These are phyloP conservation scores for Musa beccarii DNA, from an alignment of 176 grass and related monocot species.

Conservation along the genomic window DNA sequence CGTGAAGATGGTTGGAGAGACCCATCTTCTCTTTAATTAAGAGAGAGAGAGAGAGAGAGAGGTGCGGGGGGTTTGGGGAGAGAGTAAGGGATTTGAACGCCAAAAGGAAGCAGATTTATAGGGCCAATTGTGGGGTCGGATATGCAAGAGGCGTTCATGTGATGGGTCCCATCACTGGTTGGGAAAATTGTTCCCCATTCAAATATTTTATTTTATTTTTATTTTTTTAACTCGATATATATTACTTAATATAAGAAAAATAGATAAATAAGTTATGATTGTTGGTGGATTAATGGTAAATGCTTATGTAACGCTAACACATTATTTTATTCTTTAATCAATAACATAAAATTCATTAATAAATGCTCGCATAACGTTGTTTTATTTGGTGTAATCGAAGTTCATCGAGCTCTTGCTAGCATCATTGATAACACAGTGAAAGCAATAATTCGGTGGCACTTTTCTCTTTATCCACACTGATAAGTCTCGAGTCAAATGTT, in stretches of 20 bases:
- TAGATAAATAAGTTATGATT: not conserved
- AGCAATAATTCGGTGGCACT: not conserved
- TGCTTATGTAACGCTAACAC: not conserved
- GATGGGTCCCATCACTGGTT: too few relatives aligned
- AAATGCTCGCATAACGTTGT: not conserved
- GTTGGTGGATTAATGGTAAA: not conserved
- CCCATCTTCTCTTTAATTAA: not conserved
- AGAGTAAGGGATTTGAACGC: not conserved
- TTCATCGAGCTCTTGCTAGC: not conserved
- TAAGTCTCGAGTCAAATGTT: too few relatives aligned
- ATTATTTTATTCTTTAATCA: too few relatives aligned
- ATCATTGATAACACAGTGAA: not conserved
- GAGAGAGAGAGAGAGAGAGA: not conserved
- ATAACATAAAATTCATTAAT: too few relatives aligned
- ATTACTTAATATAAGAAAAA: too few relatives aligned
- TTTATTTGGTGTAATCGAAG: not conserved
- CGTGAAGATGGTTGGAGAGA: slow-evolving; percentile 16
- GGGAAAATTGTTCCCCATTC: too few relatives aligned
- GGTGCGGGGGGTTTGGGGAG: too few relatives aligned
- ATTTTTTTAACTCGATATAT: too few relatives aligned
- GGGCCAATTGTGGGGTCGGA: not conserved
- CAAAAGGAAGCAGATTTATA: not conserved
- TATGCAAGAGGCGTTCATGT: too few relatives aligned
- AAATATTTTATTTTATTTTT: too few relatives aligned
- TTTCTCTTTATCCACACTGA: too few relatives aligned